Evolutionary conservation across 1,284 basidiomycete species (phyloP).

Genomic region (Rugiboletus extremiorientalis): DNA sequence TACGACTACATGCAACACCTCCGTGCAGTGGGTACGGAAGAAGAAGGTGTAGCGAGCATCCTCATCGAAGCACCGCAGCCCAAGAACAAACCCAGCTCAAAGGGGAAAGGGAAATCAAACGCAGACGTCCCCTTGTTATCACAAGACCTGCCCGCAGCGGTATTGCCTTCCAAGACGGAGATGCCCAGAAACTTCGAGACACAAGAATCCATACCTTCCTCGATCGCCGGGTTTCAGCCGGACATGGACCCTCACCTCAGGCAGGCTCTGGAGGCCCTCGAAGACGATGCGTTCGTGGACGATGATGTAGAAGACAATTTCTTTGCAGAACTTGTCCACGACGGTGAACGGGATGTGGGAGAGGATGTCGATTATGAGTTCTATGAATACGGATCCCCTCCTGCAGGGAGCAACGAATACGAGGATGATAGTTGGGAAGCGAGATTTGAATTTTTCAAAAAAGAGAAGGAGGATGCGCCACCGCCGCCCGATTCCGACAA

Average conservation of each 20-base stretch:
- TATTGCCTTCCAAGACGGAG: conserved; percentile 71
- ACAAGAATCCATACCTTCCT: conserved; percentile 75
- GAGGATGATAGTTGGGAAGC: conserved; percentile 64
- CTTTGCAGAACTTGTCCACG: conserved; percentile 69
- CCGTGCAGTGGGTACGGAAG: conserved; percentile 67
- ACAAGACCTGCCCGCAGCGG: conserved; percentile 65
- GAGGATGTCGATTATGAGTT: conserved; percentile 70
- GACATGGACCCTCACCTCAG: conserved; percentile 97
- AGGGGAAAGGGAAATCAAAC: conserved; percentile 31
- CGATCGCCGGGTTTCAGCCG: conserved; percentile 88
- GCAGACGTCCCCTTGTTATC: conserved; percentile 38
- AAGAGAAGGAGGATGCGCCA: conserved; percentile 40
- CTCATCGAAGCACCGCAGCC: conserved; percentile 68
- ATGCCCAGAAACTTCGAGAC: conserved; percentile 75
- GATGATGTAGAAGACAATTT: conserved; percentile 71
- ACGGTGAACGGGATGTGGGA: conserved; percentile 63
- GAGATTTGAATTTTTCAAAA: conserved; percentile 78
- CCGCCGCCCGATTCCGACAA: conserved; percentile 47
- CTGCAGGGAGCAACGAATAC: conserved; percentile 19
- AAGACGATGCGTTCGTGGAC: conserved; percentile 94
- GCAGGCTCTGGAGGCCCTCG: conserved; percentile 92
- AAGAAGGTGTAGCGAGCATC: conserved; percentile 75
- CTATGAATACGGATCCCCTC: conserved; percentile 54
- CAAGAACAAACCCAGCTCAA: conserved; percentile 39
- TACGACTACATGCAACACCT: conserved; percentile 99